Percentiles rank a stretch among this genome's conserved stretches.
These are phyloP conservation scores for Eutypa lata DNA, from an alignment of 2,329 filamentous ascomycete species.

Conservation along the genomic window DNA sequence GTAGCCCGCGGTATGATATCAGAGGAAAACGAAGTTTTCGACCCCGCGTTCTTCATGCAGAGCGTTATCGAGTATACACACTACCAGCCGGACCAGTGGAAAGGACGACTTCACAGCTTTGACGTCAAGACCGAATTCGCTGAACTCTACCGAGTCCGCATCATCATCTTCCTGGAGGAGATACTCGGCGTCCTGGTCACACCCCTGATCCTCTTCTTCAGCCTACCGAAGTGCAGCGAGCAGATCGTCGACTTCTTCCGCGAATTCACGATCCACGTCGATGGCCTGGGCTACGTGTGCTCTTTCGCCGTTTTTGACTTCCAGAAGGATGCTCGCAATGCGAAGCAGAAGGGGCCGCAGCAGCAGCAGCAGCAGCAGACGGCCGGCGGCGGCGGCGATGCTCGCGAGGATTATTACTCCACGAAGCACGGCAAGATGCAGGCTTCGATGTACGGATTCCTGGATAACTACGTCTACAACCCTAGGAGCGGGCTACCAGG, in stretches of 20 bases:
- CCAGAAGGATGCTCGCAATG: constrained; percentile 67
- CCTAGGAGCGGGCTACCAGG: constrained; percentile 65
- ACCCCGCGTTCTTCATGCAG: constrained; percentile 83
- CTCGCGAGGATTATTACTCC: constrained; percentile 88
- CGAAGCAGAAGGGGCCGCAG: constrained; percentile 28
- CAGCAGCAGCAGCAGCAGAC: constrained; percentile 14
- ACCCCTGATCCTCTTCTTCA: constrained; percentile 83
- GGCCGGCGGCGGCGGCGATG: constrained; percentile 50
- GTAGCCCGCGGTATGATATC: constrained; percentile 79
- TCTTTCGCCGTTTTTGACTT: constrained; percentile 98
- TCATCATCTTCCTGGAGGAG: constrained; percentile 89
- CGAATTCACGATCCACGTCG: constrained; percentile 95
- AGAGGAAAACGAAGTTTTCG: constrained; percentile 84
- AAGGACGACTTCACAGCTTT: constrained; percentile 83
- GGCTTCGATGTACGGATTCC: constrained; percentile 92
- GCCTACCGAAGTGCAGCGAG: constrained; percentile 83
- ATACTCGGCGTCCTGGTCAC: constrained; percentile 89
- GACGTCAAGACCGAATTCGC: constrained; percentile 91
- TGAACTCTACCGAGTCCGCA: constrained; percentile 84
- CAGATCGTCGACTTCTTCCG: constrained; percentile 97
- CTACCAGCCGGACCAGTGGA: constrained; percentile 87
- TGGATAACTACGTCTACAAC: constrained; percentile 85
- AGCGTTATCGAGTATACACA: constrained; percentile 92
- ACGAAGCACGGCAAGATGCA: constrained; percentile 98
- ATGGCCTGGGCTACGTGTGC: constrained; percentile 92